phyloP scores from a whole-genome alignment of 2,329 filamentous ascomycete genomes.

The Mycosphaerella sp. region DNA sequence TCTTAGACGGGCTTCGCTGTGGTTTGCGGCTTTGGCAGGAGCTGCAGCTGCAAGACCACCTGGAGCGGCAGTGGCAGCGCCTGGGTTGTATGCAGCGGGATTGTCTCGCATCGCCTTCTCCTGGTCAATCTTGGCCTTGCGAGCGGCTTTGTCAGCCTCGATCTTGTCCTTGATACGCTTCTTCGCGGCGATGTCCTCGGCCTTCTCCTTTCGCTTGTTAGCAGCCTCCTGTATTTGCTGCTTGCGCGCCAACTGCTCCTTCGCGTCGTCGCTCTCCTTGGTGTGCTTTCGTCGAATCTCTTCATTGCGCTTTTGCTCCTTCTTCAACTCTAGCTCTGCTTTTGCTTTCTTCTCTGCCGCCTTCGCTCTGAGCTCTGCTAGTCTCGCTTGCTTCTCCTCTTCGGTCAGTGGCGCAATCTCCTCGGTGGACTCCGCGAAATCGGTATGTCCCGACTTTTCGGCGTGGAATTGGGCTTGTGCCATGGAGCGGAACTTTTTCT shows the following conservation, averaged over 20 bases:
- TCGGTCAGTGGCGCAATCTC: conserved; percentile 86
- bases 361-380: conserved; percentile 67
- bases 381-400: conserved; percentile 76
- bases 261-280: conserved; percentile 78
- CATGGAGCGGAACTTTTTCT: conserved; percentile 78
- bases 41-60: conserved; percentile 31
- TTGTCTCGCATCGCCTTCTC: conserved; percentile 84
- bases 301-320: conserved; percentile 80
- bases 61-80: conserved; percentile 42
- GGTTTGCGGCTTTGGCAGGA: conserved; percentile 55
- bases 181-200: conserved; percentile 76
- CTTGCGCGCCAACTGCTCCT: conserved; percentile 81
- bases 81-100: conserved; percentile 47
- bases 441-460: conserved; percentile 78
- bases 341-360: conserved; percentile 65
- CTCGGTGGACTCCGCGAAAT: conserved; percentile 90
- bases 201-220: conserved; percentile 80
- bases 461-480: conserved; percentile 85
- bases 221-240: conserved; percentile 89
- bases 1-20: conserved; percentile 74
- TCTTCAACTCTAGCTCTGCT: conserved; percentile 66
- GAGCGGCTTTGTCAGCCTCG: conserved; percentile 86
- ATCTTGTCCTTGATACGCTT: conserved; percentile 89
- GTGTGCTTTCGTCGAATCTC: conserved; percentile 79
- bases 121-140: conserved; percentile 74